phyloP scores from a whole-genome alignment of 139 green algal genomes.

The Axilococcus clingmanii region DNA sequence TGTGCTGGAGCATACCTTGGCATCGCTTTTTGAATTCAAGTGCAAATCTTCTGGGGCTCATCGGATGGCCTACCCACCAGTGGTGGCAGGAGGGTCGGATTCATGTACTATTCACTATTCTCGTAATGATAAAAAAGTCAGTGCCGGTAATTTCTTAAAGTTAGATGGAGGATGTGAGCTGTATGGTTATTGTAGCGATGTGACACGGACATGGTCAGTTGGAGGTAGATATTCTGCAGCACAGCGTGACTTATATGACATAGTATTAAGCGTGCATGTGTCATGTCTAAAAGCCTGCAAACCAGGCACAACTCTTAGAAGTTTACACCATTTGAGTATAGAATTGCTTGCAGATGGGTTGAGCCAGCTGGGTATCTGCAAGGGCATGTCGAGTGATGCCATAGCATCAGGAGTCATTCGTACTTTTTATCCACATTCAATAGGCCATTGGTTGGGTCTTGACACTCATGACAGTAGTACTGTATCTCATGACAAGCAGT shows the following conservation, averaged over 20 bases:
- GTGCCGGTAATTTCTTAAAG: conserved; percentile 55
- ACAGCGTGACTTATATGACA: conserved; percentile 67
- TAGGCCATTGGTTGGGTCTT: conserved; percentile 63
- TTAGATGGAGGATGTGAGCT: conserved; percentile 90
- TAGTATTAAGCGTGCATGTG: conserved; percentile 49
- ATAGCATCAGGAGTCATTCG: background rate
- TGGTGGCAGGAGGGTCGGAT: conserved; percentile 57
- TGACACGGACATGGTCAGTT: conserved; percentile 85
- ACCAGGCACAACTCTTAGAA: conserved; percentile 40
- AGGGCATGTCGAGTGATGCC: background rate
- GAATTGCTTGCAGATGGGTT: conserved; percentile 34
- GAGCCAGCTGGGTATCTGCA: conserved; percentile 10
- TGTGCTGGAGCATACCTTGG: conserved; percentile 48
- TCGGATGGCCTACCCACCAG: conserved; percentile 61
- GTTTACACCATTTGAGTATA: conserved; percentile 46
- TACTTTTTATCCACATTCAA: conserved; percentile 62
- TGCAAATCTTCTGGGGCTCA: conserved; percentile 47
- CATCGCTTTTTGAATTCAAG: conserved; percentile 55
- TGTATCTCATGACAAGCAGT: conserved; percentile 37
- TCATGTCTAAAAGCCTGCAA: conserved; percentile 29
- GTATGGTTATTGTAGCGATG: conserved; percentile 73
- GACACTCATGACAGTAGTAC: conserved; percentile 70
- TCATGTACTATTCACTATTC: conserved; percentile 81
- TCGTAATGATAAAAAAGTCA: conserved; percentile 68
- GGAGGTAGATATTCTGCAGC: conserved; percentile 30